Base-by-base conservation (phyloP, 129 eudicot species). In the Scalesia atractyloides region DNA sequence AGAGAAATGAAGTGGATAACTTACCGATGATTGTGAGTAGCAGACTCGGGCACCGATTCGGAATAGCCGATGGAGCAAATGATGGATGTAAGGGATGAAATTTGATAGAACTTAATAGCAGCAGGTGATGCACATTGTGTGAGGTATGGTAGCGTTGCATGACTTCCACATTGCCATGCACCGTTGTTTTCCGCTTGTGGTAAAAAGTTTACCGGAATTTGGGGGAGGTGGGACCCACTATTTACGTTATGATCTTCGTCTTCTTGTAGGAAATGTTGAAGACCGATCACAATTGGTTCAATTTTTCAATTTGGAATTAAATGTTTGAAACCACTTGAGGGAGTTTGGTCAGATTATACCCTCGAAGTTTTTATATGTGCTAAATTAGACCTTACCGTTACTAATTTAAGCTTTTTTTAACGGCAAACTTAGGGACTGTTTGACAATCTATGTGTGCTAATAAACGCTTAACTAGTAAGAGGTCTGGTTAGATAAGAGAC, bases 101-200 rank as follows among this genome's bases (percentile, higher is more conserved):
- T 18, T 46, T 41, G 13, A 37, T 71, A 34, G 65, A 69, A 9
- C 15, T 48, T 26, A 6, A 4, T 17, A 7, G n/a, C n/a, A n/a
- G 69, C 51, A 12, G 52, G 13, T 39, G 33, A 68, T 30, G 20
- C n/a, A 5, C 17, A 50, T 33, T 16, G 7, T 51, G 59, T 30
- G 62, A 37, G 59, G 16, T 30, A 26, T 1, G 44, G 2, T 33
- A 50, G 14, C 73, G 9, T 22, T 51, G 52, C 48, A 69, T 51
- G 73, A 51, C 10, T 33, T 60, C 62, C 73, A 69, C 62, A 61
- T 69, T n/a, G 73, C 73, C 49, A 69, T 69, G 73, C 62, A 34
- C 59, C 72, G 72, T 18, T n/a, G 56, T 47, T 47, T n/a, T 12
- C 56, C 39, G 24, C 37, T 67, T 30, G 20, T 33, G 36, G 18